Conservation (phyloP, 148 eudicot genomes). For the Amaranthus hypochondriacus region DNA sequence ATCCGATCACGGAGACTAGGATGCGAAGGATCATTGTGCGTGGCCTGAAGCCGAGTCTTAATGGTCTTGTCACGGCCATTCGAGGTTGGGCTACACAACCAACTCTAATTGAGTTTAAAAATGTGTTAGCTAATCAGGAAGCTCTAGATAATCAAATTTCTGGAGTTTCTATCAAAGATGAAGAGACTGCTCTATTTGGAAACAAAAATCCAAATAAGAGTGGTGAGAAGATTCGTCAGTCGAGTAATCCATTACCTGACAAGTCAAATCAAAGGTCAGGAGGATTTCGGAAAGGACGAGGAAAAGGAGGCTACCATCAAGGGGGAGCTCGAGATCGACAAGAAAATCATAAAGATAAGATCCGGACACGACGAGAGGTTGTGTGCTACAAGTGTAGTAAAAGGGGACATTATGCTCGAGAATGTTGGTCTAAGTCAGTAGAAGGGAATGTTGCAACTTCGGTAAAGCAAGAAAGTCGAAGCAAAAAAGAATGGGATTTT, state of each 20-base stretch:
- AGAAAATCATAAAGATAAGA: neutral
- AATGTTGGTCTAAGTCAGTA: slow-evolving; percentile 7
- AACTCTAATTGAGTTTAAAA: slow-evolving; percentile 3
- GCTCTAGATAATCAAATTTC: slow-evolving; percentile 14
- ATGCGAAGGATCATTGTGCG: too few relatives aligned
- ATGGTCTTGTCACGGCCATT: neutral
- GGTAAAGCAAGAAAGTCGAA: neutral
- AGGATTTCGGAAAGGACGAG: neutral
- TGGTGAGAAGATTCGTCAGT: neutral
- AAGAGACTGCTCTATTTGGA: neutral
- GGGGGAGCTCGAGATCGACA: neutral
- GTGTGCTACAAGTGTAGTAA: slow-evolving; percentile 2
- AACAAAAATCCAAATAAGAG: neutral
- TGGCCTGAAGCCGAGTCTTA: too few relatives aligned
- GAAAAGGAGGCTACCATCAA: neutral
- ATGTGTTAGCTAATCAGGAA: slow-evolving; percentile 10
- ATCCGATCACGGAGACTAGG: too few relatives aligned
- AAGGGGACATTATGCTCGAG: neutral
- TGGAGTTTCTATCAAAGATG: neutral
- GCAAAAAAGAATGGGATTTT: slow-evolving; percentile 3
- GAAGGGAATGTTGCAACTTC: slow-evolving; percentile 6
- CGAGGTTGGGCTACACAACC: slow-evolving; percentile 15
- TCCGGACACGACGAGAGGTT: neutral
- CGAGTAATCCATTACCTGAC: neutral
- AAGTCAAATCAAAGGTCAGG: neutral